Base-by-base conservation (phyloP, 768 basidiomycete genomes). In the Naematelia aurantialba region DNA sequence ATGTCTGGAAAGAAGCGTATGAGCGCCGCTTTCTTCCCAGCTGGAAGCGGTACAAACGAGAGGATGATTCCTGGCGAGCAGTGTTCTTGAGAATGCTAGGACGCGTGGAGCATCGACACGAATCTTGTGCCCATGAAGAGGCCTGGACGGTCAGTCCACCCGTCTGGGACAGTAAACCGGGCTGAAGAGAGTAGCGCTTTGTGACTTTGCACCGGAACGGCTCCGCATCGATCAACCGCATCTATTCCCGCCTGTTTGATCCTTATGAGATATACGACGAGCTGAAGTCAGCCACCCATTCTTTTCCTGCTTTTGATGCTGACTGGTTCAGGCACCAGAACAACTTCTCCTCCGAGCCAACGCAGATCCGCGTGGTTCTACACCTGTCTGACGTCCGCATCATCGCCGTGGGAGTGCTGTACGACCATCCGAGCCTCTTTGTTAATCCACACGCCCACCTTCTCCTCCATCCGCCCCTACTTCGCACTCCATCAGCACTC, bases 381-480 rank as follows among this genome's bases (percentile, higher is more conserved):
- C 73, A 74, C 52, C 59, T 76, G 0, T 65, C 69, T 52, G 75
- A 76, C 49, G 63, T 76, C 13, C 52, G 71, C 42, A 68, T 76
- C 21, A 31, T 76, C 25, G 68, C 69, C 11, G 31, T 76, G 5
- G 75, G 75, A 2, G 67, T 67, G 5, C 51, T 73, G n/a, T 55
- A 61, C 24, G 25, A 49, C 19, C 64, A 69, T 21, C 66, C 66
- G 10, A 67, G 69, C 11, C 31, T 76, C 12, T 74, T 73, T 46
- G 67, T 74, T 22, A 76, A 76, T 58, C 68, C 64, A 22, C 74
- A 74, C 52, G 75, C 75, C n/a, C 72, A 74, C 57, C 58, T 68
- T 1, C 46, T 73, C 4, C 59, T 74, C 5, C 75, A 76, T 61
- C 75, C 75, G 17, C 75, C 75, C 10, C 52, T 67, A n/a, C 56